Evolutionary conservation across 352 stramenopile species (phyloP).

Genomic region (Pythium insidiosum): DNA sequence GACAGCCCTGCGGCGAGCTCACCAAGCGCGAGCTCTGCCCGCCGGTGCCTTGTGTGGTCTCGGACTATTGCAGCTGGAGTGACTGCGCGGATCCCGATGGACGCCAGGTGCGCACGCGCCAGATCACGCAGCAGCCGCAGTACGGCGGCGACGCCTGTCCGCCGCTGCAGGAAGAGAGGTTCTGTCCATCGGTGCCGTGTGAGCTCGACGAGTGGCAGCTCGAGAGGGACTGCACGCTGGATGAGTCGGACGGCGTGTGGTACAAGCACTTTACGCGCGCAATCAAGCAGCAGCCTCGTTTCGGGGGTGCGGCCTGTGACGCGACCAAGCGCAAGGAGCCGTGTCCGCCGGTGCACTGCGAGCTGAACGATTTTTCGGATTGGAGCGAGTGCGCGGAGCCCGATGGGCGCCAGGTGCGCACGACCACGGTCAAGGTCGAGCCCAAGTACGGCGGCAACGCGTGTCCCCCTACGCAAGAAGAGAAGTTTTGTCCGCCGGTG

Average conservation of each 20-base stretch:
- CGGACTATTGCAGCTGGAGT: conserved; percentile 30
- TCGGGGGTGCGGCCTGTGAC: too few relatives aligned
- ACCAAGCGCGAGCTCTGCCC: conserved; percentile 27
- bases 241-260: too few relatives aligned
- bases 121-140: conserved; percentile 2
- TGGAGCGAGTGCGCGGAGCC: conserved; percentile 1
- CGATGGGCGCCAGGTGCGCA: background rate
- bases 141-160: conserved; percentile 10
- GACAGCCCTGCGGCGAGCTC: conserved; percentile 17
- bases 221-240: too few relatives aligned
- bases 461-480: too few relatives aligned
- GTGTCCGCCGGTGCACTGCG: conserved; percentile 4
- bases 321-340: too few relatives aligned
- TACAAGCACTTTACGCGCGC: too few relatives aligned
- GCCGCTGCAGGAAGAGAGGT: too few relatives aligned
- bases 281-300: too few relatives aligned
- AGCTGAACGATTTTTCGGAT: conserved; percentile 2
- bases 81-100: conserved; percentile 28
- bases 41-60: conserved; percentile 33
- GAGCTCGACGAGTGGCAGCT: too few relatives aligned
- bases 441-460: background rate
- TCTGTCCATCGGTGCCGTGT: too few relatives aligned
- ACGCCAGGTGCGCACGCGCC: conserved; percentile 18
- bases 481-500: too few relatives aligned
- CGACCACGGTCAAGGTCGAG: background rate